Conservation (phyloP, 2,329 filamentous ascomycete species). For the Akanthomyces lecanii region DNA sequence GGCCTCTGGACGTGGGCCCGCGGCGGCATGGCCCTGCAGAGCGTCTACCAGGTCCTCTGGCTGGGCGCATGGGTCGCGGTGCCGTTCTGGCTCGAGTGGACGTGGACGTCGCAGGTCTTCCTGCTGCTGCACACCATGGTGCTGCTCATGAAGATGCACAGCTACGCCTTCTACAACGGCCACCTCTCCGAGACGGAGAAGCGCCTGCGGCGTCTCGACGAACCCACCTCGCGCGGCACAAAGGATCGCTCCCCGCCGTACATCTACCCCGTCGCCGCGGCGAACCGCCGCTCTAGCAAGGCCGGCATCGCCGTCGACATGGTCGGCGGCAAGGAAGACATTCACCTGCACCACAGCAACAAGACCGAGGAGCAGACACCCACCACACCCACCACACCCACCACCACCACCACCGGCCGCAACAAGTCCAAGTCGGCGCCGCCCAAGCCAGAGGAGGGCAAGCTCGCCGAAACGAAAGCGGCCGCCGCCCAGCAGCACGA, state of each 20-base stretch:
- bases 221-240: slow-evolving; percentile 56
- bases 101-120: slow-evolving; percentile 96
- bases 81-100: slow-evolving; percentile 84
- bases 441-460: slow-evolving; percentile 14
- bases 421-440: slow-evolving; percentile 16
- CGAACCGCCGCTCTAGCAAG: slow-evolving; percentile 38
- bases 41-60: slow-evolving; percentile 75
- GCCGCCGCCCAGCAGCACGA: slow-evolving; percentile 13
- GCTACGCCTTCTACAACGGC: slow-evolving; percentile 96
- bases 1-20: slow-evolving; percentile 65
- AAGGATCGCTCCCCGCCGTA: slow-evolving; percentile 64
- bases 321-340: slow-evolving; percentile 10
- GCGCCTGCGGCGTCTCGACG: slow-evolving; percentile 73
- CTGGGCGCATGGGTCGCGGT: slow-evolving; percentile 76
- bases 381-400: not conserved
- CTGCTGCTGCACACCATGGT: slow-evolving; percentile 86
- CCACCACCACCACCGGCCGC: not conserved
- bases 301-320: slow-evolving; percentile 28
- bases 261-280: slow-evolving; percentile 64
- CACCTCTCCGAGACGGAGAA: slow-evolving; percentile 85
- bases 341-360: slow-evolving; percentile 5
- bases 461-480: slow-evolving; percentile 19
- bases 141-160: slow-evolving; percentile 98
- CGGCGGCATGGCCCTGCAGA: slow-evolving; percentile 79
- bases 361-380: too few relatives aligned